These are phyloP conservation scores for Lactifluus echinatus DNA, from an alignment of 768 basidiomycete genomes.

Conservation along the genomic window DNA sequence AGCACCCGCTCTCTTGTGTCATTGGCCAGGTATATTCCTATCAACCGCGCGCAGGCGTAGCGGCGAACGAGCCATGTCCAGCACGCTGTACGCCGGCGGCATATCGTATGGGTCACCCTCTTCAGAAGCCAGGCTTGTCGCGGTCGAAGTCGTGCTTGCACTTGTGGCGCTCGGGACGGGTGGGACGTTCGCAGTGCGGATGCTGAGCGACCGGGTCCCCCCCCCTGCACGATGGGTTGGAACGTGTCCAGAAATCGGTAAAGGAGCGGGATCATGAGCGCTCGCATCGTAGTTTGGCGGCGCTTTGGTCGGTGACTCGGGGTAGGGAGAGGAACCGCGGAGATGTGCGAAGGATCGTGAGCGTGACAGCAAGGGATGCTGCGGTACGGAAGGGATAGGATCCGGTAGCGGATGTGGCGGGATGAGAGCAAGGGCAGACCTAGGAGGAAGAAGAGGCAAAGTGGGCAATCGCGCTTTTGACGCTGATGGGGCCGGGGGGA, in stretches of 20 bases:
- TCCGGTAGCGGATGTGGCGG: background rate
- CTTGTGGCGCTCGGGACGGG: background rate
- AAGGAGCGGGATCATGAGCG: background rate
- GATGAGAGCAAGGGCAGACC: background rate
- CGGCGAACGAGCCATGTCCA: constrained; percentile 8
- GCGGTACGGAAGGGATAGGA: background rate
- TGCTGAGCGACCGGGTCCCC: background rate
- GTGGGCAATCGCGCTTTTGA: background rate
- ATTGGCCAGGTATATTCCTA: background rate
- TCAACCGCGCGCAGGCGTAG: background rate
- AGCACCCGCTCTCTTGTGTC: background rate
- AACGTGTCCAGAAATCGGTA: background rate
- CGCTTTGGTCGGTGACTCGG: background rate
- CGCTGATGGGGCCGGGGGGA: background rate
- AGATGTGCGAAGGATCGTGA: constrained; percentile 2
- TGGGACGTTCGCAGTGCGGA: background rate
- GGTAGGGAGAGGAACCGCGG: background rate
- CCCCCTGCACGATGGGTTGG: background rate
- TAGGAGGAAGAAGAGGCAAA: background rate
- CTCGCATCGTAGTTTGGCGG: constrained; percentile 12
- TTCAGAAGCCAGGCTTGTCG: background rate
- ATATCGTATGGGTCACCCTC: constrained; percentile 2
- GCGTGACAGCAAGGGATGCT: background rate
- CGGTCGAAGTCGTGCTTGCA: background rate
- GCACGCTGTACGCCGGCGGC: constrained; percentile 16